phyloP scores from a whole-genome alignment of 306 rosid genomes.

The Quercus suber region DNA sequence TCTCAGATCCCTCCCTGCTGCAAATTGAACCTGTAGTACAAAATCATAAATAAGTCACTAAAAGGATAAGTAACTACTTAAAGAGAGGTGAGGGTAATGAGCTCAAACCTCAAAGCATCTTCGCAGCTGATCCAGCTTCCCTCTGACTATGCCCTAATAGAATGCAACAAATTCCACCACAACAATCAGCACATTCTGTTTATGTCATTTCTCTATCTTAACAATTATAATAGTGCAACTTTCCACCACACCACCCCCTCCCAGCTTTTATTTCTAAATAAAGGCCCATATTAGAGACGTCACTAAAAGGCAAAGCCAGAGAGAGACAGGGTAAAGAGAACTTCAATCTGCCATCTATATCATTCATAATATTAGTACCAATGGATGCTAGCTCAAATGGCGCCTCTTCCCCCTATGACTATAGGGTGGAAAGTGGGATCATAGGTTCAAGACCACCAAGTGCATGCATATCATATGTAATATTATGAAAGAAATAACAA shows the following conservation, averaged over 20 bases:
- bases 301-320: background rate
- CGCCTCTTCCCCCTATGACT: too few species aligned
- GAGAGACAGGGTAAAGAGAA: background rate
- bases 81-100: constrained; percentile 9
- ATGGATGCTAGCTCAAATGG: too few species aligned
- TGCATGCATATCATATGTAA: background rate
- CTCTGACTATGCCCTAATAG: constrained; percentile 84
- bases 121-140: constrained; percentile 88
- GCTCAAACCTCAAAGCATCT: constrained; percentile 88
- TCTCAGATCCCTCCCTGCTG: constrained; percentile 95
- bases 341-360: background rate
- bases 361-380: background rate
- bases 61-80: background rate
- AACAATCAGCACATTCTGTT: constrained; percentile 18
- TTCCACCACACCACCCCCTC: too few species aligned
- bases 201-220: constrained; percentile 14
- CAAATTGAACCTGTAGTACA: constrained; percentile 84
- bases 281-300: background rate
- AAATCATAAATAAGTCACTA: constrained; percentile 19
- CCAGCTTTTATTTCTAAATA: background rate
- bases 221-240: background rate
- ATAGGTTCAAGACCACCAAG: background rate
- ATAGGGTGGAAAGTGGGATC: too few species aligned
- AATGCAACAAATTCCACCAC: background rate
- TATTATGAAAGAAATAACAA: background rate